Percentiles rank a stretch among this genome's conserved stretches.
Conservation (phyloP, 176 grass and related monocot species). For the Hsuehochloa calcarea region DNA sequence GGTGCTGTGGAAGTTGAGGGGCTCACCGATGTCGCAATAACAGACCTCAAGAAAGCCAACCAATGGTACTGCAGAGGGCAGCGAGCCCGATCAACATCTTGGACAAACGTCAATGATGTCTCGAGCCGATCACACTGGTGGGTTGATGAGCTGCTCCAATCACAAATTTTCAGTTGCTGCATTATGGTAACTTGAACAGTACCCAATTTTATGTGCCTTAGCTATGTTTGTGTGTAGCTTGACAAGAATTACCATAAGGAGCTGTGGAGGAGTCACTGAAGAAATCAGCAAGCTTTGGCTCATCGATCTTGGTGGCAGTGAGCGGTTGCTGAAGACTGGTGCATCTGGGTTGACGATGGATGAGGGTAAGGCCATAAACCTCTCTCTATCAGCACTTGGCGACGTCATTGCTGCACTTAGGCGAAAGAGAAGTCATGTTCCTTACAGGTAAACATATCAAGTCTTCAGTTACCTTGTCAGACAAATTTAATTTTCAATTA, state of each 20-base stretch:
- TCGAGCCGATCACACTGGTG: slow-evolving; percentile 97
- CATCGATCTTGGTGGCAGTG: slow-evolving; percentile 86
- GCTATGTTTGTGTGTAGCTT: slow-evolving; percentile 77
- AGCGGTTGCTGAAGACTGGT: slow-evolving; percentile 87
- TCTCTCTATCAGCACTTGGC: slow-evolving; percentile 87
- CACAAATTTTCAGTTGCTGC: neutral
- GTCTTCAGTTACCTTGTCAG: neutral
- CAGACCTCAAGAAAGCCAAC: slow-evolving; percentile 64
- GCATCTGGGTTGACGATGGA: slow-evolving; percentile 85
- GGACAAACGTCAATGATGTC: slow-evolving; percentile 85
- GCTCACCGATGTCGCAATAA: slow-evolving; percentile 52
- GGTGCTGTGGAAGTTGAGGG: slow-evolving; percentile 83
- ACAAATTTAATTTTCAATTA: neutral
- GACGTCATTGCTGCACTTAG: slow-evolving; percentile 92
- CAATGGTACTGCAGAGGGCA: slow-evolving; percentile 77
- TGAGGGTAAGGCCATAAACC: slow-evolving; percentile 94
- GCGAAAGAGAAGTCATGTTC: slow-evolving; percentile 72
- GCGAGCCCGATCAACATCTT: slow-evolving; percentile 68
- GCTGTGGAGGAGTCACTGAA: slow-evolving; percentile 29
- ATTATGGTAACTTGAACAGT: slow-evolving; percentile 26
- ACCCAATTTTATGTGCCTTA: slow-evolving; percentile 80
- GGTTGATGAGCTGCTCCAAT: slow-evolving; percentile 31
- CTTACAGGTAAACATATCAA: slow-evolving; percentile 62
- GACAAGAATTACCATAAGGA: slow-evolving; percentile 89
- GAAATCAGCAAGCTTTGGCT: slow-evolving; percentile 83